Evolutionary conservation across 2,329 filamentous ascomycete species (phyloP).

Genomic region (Fusarium abutilonis): DNA sequence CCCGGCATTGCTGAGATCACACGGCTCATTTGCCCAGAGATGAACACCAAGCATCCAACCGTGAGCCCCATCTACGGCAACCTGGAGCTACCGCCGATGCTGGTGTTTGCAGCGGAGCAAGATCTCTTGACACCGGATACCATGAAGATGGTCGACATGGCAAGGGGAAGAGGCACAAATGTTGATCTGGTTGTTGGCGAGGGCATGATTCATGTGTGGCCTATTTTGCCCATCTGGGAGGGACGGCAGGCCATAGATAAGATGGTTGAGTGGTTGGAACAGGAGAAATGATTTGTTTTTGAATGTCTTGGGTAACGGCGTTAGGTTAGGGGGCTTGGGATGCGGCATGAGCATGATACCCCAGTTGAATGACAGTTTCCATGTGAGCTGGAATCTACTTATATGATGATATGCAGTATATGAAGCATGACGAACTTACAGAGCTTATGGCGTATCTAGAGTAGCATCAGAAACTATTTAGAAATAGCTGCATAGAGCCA

Average conservation of each 20-base stretch:
- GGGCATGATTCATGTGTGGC: constrained; percentile 50
- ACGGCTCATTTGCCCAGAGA: constrained; percentile 44
- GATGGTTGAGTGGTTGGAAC: constrained; percentile 44
- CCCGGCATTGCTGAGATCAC: constrained; percentile 43
- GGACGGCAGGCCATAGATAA: constrained; percentile 41
- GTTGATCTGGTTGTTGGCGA: constrained; percentile 45
- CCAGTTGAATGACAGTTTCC: constrained; percentile 10
- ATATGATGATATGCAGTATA: not conserved
- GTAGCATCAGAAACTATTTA: not conserved
- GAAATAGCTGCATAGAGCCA: not conserved
- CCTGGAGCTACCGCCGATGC: constrained; percentile 45
- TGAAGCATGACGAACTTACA: not conserved
- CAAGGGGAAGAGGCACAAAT: constrained; percentile 39
- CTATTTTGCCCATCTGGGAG: constrained; percentile 46
- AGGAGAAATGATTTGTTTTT: constrained; percentile 9
- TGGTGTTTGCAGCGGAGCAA: constrained; percentile 44
- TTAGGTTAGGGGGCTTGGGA: constrained; percentile 15
- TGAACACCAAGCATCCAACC: constrained; percentile 41
- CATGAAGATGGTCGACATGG: constrained; percentile 44
- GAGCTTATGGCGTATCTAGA: not conserved
- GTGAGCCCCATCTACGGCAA: constrained; percentile 48
- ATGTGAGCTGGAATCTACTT: constrained; percentile 1
- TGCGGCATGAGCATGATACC: constrained; percentile 17
- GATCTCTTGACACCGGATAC: constrained; percentile 47
- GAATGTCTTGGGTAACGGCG: constrained; percentile 22